Percentiles rank a stretch among this genome's conserved stretches.
Conservation (phyloP, 2,329 filamentous ascomycete species). For the Beauveria asiatica region DNA sequence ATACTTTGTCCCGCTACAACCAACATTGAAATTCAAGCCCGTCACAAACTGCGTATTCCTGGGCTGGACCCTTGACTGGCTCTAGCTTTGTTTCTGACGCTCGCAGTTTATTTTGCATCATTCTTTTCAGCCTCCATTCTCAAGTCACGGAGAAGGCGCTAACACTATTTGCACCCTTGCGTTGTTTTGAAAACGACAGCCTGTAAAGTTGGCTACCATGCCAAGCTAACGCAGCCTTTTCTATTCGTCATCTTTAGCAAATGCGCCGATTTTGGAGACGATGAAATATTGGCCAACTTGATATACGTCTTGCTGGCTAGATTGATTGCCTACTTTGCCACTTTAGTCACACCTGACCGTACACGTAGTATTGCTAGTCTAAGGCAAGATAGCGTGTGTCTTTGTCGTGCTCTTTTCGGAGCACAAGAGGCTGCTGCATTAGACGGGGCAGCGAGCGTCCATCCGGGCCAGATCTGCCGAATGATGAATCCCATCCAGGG, state of each 20-base stretch:
- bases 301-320: not conserved
- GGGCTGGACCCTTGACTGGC: too few species aligned
- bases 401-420: not conserved
- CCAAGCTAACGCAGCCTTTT: not conserved
- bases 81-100: too few species aligned
- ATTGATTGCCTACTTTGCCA: not conserved
- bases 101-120: too few species aligned
- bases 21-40: too few species aligned
- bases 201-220: not conserved
- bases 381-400: not conserved
- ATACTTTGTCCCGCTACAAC: too few species aligned
- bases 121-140: not conserved
- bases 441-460: not conserved
- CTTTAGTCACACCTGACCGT: not conserved
- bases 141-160: not conserved
- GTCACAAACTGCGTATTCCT: too few species aligned
- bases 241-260: not conserved
- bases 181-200: not conserved
- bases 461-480: constrained; percentile 3
- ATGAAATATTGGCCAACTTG: too few species aligned
- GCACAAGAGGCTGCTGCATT: not conserved
- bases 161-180: not conserved
- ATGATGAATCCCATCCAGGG: not conserved
- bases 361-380: not conserved
- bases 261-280: too few species aligned